A percentile compares a stretch with the other conserved stretches of the same genome.
phyloP scores from a whole-genome alignment of 495 filamentous ascomycete species.

The Xeromyces bisporus region DNA sequence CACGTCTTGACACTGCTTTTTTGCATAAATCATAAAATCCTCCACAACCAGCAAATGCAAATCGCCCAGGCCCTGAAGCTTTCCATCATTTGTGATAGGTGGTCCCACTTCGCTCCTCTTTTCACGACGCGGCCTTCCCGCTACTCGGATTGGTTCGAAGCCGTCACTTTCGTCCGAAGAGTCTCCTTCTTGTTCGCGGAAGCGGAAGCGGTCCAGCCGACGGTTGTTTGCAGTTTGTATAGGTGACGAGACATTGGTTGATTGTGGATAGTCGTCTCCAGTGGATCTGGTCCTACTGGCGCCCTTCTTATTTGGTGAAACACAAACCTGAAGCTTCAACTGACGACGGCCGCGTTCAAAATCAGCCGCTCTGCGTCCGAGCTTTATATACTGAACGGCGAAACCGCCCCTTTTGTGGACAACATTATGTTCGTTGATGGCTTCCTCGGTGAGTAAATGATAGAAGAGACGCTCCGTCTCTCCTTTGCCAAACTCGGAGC shows the following conservation, averaged over 20 bases:
- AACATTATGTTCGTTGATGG: conserved; percentile 38
- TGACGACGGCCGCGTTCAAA: conserved; percentile 33
- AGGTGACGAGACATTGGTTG: conserved; percentile 80
- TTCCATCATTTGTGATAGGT: conserved; percentile 56
- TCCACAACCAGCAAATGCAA: conserved; percentile 48
- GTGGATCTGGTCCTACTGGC: conserved; percentile 14
- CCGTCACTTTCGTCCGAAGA: conserved; percentile 34
- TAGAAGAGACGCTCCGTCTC: conserved; percentile 50
- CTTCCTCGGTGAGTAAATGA: conserved; percentile 43
- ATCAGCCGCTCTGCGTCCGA: conserved; percentile 34
- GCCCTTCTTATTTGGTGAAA: conserved; percentile 31
- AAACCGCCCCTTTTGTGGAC: conserved; percentile 42
- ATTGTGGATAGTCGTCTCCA: conserved; percentile 35
- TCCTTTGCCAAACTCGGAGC: conserved; percentile 36
- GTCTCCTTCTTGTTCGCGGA: conserved; percentile 17
- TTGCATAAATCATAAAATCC: conserved; percentile 47
- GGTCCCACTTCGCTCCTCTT: conserved; percentile 34
- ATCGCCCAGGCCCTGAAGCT: conserved; percentile 40
- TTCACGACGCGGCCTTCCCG: conserved; percentile 20
- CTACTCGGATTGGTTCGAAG: conserved; percentile 42
- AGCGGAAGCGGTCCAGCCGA: conserved; percentile 17
- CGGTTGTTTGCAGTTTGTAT: conserved; percentile 38
- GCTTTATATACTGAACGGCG: conserved; percentile 40
- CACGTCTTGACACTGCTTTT: conserved; percentile 41
- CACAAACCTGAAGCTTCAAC: conserved; percentile 42